Evolutionary conservation across 371 early-diverging fungal genomes (phyloP), one percentile per base, ranked within the genome.

Genomic region (Batkoa obscura): DNA sequence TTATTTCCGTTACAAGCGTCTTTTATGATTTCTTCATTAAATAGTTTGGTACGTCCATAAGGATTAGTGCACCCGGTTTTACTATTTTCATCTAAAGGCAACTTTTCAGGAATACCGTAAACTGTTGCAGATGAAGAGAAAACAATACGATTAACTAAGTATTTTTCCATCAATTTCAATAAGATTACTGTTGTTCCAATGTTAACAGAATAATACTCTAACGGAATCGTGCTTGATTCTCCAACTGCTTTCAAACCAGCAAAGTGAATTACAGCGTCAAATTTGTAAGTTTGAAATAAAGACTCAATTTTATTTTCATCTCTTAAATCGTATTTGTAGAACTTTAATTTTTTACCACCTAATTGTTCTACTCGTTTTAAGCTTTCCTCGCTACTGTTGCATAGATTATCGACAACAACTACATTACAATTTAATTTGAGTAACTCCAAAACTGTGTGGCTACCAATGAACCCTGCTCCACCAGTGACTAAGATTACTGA

Each of bases 241-340:
- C 83, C 82, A 0, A 93, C 91, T 1, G 88, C 84, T 73, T 93
- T 93, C 54, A 87, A 70, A 0, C 86, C 92, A 0, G 92, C 93
- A 64, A 92, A 89, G 63, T 92, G 93, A 60, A 92, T 74, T 4
- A 91, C 89, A 52, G 84, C 79, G 63, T 68, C 69, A 58, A 91
- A 74, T n/a, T 64, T 34, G 10, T 45, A 35, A 12, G 23, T 34
- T 15, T 43, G 17, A 23, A 59, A 53, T 31, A 59, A n/a, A 30
- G 36, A 23, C 39, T 62, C 58, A 32, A 68, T 60, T 2, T 59
- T 61, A 15, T 37, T 0, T 0, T 54, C 59, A 59, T 83, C 73
- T 3, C 62, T 56, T 10, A 83, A 62, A 62, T 83, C 81, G 46
- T 71, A 67, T 35, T 77, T 60, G 64, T 76, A 66, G 59, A 83